These are phyloP conservation scores for Chenopodium formosanum DNA, from an alignment of 148 eudicot species.

Conservation along the genomic window DNA sequence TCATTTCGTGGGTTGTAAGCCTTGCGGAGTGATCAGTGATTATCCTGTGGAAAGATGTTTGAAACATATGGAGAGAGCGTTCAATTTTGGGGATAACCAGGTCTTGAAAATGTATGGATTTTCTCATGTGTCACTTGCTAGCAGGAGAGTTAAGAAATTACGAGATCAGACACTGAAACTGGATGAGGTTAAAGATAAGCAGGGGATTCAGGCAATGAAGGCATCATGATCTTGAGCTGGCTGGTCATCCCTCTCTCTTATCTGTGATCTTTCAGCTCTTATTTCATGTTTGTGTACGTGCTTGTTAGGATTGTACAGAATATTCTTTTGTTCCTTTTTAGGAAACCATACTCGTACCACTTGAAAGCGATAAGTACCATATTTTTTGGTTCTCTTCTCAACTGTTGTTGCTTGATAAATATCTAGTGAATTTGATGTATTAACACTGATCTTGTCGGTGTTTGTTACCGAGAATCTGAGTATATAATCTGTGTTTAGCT, in stretches of 20 bases:
- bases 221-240: conserved; percentile 1
- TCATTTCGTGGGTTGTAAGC: conserved; percentile 69
- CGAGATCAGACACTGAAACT: background rate
- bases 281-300: background rate
- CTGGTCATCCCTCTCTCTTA: background rate
- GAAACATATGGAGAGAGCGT: conserved; percentile 65
- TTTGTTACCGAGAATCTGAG: background rate
- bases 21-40: conserved; percentile 53
- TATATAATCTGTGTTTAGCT: background rate
- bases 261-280: background rate
- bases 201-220: background rate
- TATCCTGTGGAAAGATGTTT: conserved; percentile 51
- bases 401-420: background rate
- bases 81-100: conserved; percentile 59
- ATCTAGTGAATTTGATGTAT: background rate
- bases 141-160: conserved; percentile 29
- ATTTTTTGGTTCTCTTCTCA: background rate
- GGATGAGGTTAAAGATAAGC: conserved; percentile 12
- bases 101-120: conserved; percentile 48
- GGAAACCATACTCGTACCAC: background rate
- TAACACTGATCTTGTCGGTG: background rate
- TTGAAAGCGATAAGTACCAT: background rate
- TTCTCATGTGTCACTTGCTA: conserved; percentile 22
- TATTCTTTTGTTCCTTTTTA: conserved; percentile 23
- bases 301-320: conserved; percentile 28